These are phyloP conservation scores for Gymnopilus dilepis DNA, from an alignment of 768 basidiomycete species.

Conservation along the genomic window DNA sequence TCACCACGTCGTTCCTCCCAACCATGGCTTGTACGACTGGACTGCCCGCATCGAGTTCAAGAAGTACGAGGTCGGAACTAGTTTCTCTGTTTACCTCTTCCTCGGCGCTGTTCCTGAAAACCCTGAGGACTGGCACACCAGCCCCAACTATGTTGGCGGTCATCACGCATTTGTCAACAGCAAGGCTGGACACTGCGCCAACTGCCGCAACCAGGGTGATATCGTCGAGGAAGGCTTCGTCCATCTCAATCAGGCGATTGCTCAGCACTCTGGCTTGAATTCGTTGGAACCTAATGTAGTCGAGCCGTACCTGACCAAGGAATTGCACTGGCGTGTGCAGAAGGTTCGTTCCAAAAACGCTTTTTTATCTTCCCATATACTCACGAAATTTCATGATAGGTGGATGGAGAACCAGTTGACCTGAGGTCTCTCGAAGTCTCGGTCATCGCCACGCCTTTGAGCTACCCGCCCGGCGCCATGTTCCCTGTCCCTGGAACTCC, in stretches of 20 bases:
- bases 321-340: conserved; percentile 48
- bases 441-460: conserved; percentile 32
- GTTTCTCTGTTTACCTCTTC: conserved; percentile 53
- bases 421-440: conserved; percentile 35
- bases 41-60: conserved; percentile 46
- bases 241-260: conserved; percentile 44
- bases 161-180: conserved; percentile 47
- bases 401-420: conserved; percentile 24
- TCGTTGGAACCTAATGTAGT: conserved; percentile 44
- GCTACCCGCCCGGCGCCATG: conserved; percentile 31
- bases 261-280: conserved; percentile 30
- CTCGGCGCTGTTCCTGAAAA: conserved; percentile 46
- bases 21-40: conserved; percentile 43
- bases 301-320: conserved; percentile 43
- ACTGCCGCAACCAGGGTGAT: conserved; percentile 35
- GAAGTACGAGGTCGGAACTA: conserved; percentile 46
- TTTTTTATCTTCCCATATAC: background rate
- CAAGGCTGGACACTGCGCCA: conserved; percentile 40
- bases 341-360: conserved; percentile 33
- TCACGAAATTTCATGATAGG: conserved; percentile 16
- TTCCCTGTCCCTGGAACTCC: conserved; percentile 34
- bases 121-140: conserved; percentile 39
- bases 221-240: conserved; percentile 49
- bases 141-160: conserved; percentile 44
- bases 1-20: conserved; percentile 10